Percentiles rank a stretch among this genome's conserved stretches.
These are phyloP conservation scores for Colletotrichum paranaense DNA, from an alignment of 2,329 filamentous ascomycete species.

Conservation along the genomic window DNA sequence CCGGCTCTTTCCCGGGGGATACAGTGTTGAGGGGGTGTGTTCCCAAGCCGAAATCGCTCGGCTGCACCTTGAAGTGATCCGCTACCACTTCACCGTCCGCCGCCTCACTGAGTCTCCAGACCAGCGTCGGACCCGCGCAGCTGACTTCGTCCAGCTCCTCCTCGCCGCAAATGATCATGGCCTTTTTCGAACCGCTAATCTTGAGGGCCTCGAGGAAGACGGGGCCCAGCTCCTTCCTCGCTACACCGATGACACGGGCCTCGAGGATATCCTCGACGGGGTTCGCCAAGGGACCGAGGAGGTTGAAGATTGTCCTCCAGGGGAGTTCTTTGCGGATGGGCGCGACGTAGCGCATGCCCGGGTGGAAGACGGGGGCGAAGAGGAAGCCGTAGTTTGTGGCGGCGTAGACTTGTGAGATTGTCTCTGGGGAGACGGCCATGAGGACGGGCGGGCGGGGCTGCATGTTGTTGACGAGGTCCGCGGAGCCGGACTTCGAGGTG, in stretches of 20 bases:
- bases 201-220: slow-evolving; percentile 89
- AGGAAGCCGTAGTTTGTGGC: slow-evolving; percentile 93
- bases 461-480: slow-evolving; percentile 87
- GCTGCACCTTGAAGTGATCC: slow-evolving; percentile 81
- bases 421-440: slow-evolving; percentile 76
- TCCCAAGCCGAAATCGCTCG: slow-evolving; percentile 87
- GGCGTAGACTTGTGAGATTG: slow-evolving; percentile 79
- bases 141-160: slow-evolving; percentile 97
- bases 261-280: slow-evolving; percentile 87
- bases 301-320: slow-evolving; percentile 97
- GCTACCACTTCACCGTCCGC: slow-evolving; percentile 61
- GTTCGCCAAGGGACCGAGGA: slow-evolving; percentile 92
- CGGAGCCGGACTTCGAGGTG: slow-evolving; percentile 94
- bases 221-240: slow-evolving; percentile 85
- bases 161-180: slow-evolving; percentile 89
- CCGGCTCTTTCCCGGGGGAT: slow-evolving; percentile 85
- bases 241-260: slow-evolving; percentile 92
- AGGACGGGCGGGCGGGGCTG: slow-evolving; percentile 79
- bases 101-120: slow-evolving; percentile 77
- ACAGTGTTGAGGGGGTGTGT: slow-evolving; percentile 81
- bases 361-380: slow-evolving; percentile 96
- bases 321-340: slow-evolving; percentile 88
- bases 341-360: slow-evolving; percentile 90
- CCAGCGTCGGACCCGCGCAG: slow-evolving; percentile 87
- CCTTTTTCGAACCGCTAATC: slow-evolving; percentile 82